These are phyloP conservation scores for Sporothrix brasiliensis DNA, from an alignment of 2,329 filamentous ascomycete species.

Conservation along the genomic window DNA sequence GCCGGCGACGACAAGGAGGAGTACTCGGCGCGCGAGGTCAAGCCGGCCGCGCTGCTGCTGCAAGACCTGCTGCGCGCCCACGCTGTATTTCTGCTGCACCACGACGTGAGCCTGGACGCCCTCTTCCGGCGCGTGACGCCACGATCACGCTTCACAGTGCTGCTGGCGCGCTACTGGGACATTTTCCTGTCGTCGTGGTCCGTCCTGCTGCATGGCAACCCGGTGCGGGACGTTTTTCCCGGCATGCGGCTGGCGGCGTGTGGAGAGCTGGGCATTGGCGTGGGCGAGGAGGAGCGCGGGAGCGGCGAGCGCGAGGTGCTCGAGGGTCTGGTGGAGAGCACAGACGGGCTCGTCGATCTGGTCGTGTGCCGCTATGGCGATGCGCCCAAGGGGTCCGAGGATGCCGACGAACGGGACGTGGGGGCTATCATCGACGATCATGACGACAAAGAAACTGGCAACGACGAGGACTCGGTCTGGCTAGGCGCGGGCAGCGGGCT, in stretches of 20 bases:
- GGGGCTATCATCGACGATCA: neutral
- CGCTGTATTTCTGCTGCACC: constrained; percentile 82
- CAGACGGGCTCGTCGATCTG: constrained; percentile 83
- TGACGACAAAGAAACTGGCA: constrained; percentile 9
- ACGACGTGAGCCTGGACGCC: constrained; percentile 71
- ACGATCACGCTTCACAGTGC: constrained; percentile 69
- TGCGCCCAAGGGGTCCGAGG: constrained; percentile 34
- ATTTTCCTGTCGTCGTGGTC: constrained; percentile 74
- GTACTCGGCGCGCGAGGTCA: constrained; percentile 89
- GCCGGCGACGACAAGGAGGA: constrained; percentile 57
- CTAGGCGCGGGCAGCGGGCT: constrained; percentile 71
- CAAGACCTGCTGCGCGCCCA: constrained; percentile 83
- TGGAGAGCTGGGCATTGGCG: constrained; percentile 89
- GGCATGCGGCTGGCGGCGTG: constrained; percentile 87
- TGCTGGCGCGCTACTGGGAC: constrained; percentile 82
- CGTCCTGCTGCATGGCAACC: constrained; percentile 87
- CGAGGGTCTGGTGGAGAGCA: constrained; percentile 78
- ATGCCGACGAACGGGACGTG: constrained; percentile 33
- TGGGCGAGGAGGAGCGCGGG: constrained; percentile 92
- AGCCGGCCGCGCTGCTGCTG: constrained; percentile 74
- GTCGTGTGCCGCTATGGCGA: constrained; percentile 81
- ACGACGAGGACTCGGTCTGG: constrained; percentile 55
- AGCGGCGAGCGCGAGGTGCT: constrained; percentile 92
- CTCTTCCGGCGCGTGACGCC: constrained; percentile 65
- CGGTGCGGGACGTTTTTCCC: constrained; percentile 74